phyloP scores from a whole-genome alignment of 805 yeast genomes.

The Lipomyces chichibuensis region DNA sequence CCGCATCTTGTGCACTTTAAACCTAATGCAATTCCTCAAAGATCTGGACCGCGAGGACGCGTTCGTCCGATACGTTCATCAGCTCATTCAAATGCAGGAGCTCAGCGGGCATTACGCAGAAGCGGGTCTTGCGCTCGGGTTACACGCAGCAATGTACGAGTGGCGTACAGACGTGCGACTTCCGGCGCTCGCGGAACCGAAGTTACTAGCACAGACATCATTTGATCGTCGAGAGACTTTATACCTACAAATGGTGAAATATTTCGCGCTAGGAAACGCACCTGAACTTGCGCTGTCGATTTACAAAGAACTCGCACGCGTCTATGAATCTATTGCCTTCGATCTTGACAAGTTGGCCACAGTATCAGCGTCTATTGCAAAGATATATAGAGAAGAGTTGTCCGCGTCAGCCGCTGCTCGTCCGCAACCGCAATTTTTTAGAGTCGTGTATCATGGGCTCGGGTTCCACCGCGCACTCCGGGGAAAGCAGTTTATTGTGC shows the following conservation, averaged over 20 bases:
- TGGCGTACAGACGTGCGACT: slow-evolving; percentile 61
- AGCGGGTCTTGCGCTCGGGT: slow-evolving; percentile 79
- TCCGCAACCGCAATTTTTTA: slow-evolving; percentile 67
- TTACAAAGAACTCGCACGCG: slow-evolving; percentile 74
- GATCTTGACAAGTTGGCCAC: slow-evolving; percentile 75
- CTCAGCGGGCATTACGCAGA: slow-evolving; percentile 67
- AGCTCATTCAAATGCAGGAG: slow-evolving; percentile 67
- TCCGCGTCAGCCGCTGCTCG: slow-evolving; percentile 59
- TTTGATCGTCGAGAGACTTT: slow-evolving; percentile 80
- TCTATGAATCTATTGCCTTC: slow-evolving; percentile 71
- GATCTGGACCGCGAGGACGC: slow-evolving; percentile 78
- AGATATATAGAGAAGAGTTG: slow-evolving; percentile 68
- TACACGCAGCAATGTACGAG: slow-evolving; percentile 71
- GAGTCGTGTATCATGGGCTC: slow-evolving; percentile 76
- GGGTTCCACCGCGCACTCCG: slow-evolving; percentile 82
- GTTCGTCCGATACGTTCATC: slow-evolving; percentile 76
- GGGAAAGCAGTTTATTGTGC: slow-evolving; percentile 77
- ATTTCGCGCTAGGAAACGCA: slow-evolving; percentile 70
- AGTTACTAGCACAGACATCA: slow-evolving; percentile 76
- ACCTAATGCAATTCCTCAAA: slow-evolving; percentile 73
- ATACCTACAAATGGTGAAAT: slow-evolving; percentile 68
- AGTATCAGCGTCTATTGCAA: slow-evolving; percentile 68
- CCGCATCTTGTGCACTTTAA: slow-evolving; percentile 75
- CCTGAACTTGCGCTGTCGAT: slow-evolving; percentile 79
- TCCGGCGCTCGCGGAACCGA: slow-evolving; percentile 64